Evolutionary conservation across 495 filamentous ascomycete genomes (phyloP), one percentile per base, ranked within the genome.

Genomic region (Penicillium bialowiezense): DNA sequence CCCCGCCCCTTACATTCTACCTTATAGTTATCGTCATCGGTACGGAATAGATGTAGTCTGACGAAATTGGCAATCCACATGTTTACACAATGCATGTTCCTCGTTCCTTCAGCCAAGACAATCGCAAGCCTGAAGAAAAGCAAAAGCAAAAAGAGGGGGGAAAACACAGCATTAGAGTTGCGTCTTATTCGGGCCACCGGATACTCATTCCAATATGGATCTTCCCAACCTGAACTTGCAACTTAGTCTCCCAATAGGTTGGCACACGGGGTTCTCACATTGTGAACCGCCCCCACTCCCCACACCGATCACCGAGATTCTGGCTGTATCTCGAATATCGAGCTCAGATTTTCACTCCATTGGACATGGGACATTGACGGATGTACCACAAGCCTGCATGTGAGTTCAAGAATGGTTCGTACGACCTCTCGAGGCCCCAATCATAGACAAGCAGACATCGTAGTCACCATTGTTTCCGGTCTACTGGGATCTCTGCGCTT

Each of bases 401-500:
- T 41, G 20, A 41, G 38, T 13, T 41, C 38, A 20, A 6, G 24
- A 44, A 44, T 33, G n/a, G 18, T 44, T 44, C 13, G n/a, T n/a
- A n/a, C n/a, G 18, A 34, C 15, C 19, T 44, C 10, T n/a, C n/a
- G n/a, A n/a, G n/a, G 41, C 41, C 41, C 18, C 36, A 39, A 32
- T 32, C 29, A 32, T 10, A 8, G 7, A 10, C 10, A 9, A 4
- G 13, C 18, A 21, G 20, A 12, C 9, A 18, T 37, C n/a, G n/a
- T n/a, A n/a, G n/a, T n/a, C n/a, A 37, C 14, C 19, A 18, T 15
- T 8, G 7, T 37, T 19, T 19, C 3, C 34, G 18, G n/a, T n/a
- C n/a, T n/a, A n/a, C n/a, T n/a, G n/a, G n/a, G n/a, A n/a, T 32
- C 3, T 32, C 12, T 32, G 3, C 12, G 29, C 5, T 4, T 32